phyloP scores from a whole-genome alignment of 129 eudicot species.

The Dittrichia graveolens region DNA sequence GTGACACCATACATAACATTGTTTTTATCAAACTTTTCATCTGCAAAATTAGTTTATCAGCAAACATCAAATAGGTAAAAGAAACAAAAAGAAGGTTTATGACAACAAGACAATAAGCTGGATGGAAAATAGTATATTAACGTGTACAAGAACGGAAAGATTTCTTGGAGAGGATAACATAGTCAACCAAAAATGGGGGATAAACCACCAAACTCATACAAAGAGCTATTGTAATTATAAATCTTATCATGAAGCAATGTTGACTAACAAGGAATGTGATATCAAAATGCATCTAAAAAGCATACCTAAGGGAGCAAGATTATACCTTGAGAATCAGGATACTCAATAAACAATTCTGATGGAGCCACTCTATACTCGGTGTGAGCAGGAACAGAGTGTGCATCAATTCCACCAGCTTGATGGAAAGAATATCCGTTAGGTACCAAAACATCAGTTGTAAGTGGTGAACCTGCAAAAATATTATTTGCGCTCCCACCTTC shows the following conservation, averaged over 20 bases:
- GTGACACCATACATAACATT: constrained; percentile 45
- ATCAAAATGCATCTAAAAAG: background rate
- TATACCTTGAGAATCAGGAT: constrained; percentile 65
- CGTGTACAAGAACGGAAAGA: background rate
- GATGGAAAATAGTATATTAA: background rate
- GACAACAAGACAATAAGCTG: background rate
- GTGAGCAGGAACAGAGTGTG: constrained; percentile 28
- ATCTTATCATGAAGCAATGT: background rate
- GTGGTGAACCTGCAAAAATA: constrained; percentile 61
- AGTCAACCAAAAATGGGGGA: background rate
- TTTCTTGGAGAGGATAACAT: background rate
- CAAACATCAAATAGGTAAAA: constrained; percentile 5
- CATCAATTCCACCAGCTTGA: constrained; percentile 42
- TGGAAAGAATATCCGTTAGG: constrained; percentile 63
- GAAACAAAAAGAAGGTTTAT: background rate
- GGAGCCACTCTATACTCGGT: constrained; percentile 24
- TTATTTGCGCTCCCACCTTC: constrained; percentile 50
- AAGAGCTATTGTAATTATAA: background rate
- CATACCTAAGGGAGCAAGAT: constrained; percentile 1
- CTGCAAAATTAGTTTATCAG: constrained; percentile 41
- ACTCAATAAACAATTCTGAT: constrained; percentile 41
- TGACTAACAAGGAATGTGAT: background rate
- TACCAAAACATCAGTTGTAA: constrained; percentile 62
- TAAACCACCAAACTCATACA: background rate
- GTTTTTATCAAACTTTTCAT: constrained; percentile 50